Conservation (phyloP, 2,329 filamentous ascomycete species). For the Dactylonectria estremocensis region DNA sequence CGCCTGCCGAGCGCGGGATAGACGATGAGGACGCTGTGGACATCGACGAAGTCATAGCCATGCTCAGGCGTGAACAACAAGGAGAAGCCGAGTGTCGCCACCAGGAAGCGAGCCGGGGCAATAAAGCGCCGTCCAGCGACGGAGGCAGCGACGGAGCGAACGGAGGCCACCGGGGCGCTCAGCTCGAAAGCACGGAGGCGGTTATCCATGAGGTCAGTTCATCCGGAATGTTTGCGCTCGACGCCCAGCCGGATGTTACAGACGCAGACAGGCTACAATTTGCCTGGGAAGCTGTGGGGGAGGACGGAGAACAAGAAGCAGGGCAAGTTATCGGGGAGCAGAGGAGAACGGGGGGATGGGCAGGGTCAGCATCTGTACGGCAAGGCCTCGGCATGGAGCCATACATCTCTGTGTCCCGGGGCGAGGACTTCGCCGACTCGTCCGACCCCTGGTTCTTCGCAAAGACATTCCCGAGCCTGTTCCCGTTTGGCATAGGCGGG, state of each 20-base stretch:
- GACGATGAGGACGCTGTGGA: not conserved
- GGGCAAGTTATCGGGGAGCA: too few species aligned
- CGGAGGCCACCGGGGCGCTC: too few species aligned
- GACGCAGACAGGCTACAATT: constrained; percentile 7
- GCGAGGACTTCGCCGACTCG: constrained; percentile 31
- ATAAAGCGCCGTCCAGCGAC: not conserved
- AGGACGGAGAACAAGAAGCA: too few species aligned
- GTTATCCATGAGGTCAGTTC: not conserved
- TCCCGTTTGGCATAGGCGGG: constrained; percentile 29
- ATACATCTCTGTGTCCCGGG: constrained; percentile 25
- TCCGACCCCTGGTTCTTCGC: constrained; percentile 32
- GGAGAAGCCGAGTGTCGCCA: too few species aligned
- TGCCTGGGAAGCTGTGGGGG: not conserved
- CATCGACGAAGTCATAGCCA: not conserved
- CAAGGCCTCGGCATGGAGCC: not conserved
- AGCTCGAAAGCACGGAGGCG: not conserved
- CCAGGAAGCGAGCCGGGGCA: too few species aligned
- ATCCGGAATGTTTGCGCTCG: constrained; percentile 19
- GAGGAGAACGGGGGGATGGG: not conserved
- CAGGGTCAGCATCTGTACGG: constrained; percentile 17
- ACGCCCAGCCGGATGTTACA: not conserved
- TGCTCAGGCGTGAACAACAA: not conserved
- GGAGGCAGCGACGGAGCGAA: not conserved
- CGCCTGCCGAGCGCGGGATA: too few species aligned
- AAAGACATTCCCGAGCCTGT: constrained; percentile 32